Base-by-base conservation (phyloP, 768 basidiomycete genomes). In the Austroboletus festivus region DNA sequence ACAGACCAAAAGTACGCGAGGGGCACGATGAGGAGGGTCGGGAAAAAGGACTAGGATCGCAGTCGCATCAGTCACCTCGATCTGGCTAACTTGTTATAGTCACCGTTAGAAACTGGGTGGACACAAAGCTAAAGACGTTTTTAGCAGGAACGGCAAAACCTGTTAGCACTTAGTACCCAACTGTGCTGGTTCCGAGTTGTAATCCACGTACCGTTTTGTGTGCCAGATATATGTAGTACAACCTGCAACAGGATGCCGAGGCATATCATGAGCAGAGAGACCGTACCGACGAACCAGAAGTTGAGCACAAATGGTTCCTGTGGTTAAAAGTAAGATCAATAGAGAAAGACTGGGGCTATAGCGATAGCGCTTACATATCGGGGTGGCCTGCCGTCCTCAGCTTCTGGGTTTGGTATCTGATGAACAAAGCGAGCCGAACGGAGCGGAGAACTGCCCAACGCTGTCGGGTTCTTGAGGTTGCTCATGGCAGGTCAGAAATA, bases 1-100 rank as follows among this genome's bases (percentile, higher is more conserved):
- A 70, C 68, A 24, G 74, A 62, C 75, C 81, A 82, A 35, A 78
- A 63, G 46, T 70, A 66, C 0, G 71, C 77, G 26, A 76, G 51
- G 3, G 84, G 85, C 6, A 76, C 54, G 22, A 85, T 70, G 16
- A 77, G 21, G 20, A 76, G 57, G 4, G 75, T 76, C 1, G 84
- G 83, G 55, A 86, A 68, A 60, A 85, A 83, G 0, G 81, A 75
- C 83, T 85, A 26, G 9, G 22, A 41, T 52, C 23, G 44, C 33
- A 22, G 20, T 37, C 4, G n/a, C n/a, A 19, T 51, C 12, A 42
- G 48, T 24, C 20, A 39, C 16, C 8, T 33, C 13, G 34, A 11
- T 21, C n/a, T 15, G 3, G 30, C 34, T 11, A 10, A 37, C 38
- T 26, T 19, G 2, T 4, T 30, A 19, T 18, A 71, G 80, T 56